A percentile compares a stretch with the other conserved stretches of the same genome.
phyloP scores from a whole-genome alignment of 768 basidiomycete genomes.

The Tulasnella sp. region DNA sequence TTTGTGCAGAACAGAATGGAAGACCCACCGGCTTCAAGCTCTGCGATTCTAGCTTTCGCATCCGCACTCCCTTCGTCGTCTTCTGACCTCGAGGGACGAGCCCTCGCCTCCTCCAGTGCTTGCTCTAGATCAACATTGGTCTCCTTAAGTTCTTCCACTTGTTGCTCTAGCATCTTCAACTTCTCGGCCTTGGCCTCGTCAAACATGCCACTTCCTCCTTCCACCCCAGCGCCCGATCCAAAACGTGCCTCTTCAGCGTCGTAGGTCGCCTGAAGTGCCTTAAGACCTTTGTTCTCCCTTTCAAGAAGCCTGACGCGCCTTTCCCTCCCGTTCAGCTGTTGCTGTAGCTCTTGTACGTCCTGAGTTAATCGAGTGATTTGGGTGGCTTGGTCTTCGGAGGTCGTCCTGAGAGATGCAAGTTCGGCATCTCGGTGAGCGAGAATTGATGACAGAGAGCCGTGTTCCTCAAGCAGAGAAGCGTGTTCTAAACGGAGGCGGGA shows the following conservation, averaged over 20 bases:
- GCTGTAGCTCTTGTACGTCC: conserved; percentile 38
- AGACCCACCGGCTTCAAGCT: conserved; percentile 25
- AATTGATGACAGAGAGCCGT: conserved; percentile 55
- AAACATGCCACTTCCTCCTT: conserved; percentile 33
- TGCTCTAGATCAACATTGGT: conserved; percentile 47
- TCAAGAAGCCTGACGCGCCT: conserved; percentile 47
- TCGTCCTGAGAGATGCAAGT: conserved; percentile 7
- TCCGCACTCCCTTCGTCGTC: conserved; percentile 38
- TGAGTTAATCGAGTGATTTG: conserved; percentile 34
- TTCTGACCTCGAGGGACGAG: background rate
- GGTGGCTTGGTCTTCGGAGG: background rate
- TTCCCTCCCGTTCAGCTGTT: conserved; percentile 37
- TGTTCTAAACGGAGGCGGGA: conserved; percentile 58
- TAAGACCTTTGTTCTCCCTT: conserved; percentile 58
- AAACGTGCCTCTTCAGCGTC: conserved; percentile 51
- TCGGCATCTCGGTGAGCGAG: conserved; percentile 56
- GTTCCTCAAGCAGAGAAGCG: conserved; percentile 62
- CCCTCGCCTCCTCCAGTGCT: conserved; percentile 40
- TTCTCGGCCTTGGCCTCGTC: conserved; percentile 26
- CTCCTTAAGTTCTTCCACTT: conserved; percentile 47
- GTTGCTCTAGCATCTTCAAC: conserved; percentile 31
- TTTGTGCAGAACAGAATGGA: background rate
- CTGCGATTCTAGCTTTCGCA: conserved; percentile 32
- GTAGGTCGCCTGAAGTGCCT: conserved; percentile 65
- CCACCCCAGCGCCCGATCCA: conserved; percentile 38